These are phyloP conservation scores for Geum urbanum DNA, from an alignment of 306 rosid genomes.

Conservation along the genomic window DNA sequence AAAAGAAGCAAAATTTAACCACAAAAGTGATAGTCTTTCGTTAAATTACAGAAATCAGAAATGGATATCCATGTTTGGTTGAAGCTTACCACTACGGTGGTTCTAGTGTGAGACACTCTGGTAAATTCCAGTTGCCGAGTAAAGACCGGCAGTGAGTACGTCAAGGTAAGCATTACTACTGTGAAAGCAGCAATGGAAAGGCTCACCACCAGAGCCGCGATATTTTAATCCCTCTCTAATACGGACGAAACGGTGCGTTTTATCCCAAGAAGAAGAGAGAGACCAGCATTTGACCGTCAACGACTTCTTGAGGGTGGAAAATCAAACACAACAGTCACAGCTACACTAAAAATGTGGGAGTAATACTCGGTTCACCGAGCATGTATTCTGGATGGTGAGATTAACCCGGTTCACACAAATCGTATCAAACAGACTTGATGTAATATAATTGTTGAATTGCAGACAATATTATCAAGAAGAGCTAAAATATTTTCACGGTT, in stretches of 20 bases:
- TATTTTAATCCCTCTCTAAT: background rate
- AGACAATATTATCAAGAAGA: no score
- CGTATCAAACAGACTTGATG: no score
- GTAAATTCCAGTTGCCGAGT: constrained; percentile 37
- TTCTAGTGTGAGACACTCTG: constrained; percentile 28
- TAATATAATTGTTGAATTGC: no score
- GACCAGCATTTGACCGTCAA: no score
- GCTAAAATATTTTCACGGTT: no score
- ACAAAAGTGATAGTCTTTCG: background rate
- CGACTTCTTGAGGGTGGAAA: no score
- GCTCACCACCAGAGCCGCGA: background rate
- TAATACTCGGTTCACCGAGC: no score
- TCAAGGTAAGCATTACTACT: constrained; percentile 60
- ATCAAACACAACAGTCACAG: no score
- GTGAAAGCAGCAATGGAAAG: constrained; percentile 23
- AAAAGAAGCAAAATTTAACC: constrained; percentile 1
- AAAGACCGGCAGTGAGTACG: constrained; percentile 42
- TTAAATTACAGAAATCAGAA: background rate
- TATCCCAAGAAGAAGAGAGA: background rate
- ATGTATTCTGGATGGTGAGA: no score
- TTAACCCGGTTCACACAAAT: no score
- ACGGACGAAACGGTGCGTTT: constrained; percentile 6
- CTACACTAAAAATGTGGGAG: no score
- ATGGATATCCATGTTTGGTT: background rate
- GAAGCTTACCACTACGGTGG: constrained; percentile 60